These are phyloP conservation scores for Penicilliopsis zonata DNA, from an alignment of 495 filamentous ascomycete genomes.

Conservation along the genomic window DNA sequence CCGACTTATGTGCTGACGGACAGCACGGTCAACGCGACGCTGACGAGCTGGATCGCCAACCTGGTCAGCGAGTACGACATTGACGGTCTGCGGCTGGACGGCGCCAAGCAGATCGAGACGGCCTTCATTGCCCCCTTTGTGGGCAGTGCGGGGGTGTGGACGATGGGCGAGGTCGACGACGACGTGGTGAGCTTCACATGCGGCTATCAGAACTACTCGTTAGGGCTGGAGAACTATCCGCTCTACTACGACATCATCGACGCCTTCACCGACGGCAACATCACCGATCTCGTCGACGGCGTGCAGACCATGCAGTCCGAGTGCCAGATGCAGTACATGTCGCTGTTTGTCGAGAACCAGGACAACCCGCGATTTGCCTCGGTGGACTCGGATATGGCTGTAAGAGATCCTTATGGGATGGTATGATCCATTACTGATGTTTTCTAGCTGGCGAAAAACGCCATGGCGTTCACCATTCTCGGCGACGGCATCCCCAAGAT, in stretches of 20 bases:
- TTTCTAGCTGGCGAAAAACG: slow-evolving; percentile 42
- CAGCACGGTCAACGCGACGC: slow-evolving; percentile 33
- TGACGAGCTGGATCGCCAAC: slow-evolving; percentile 45
- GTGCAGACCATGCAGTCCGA: slow-evolving; percentile 26
- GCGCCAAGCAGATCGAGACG: slow-evolving; percentile 49
- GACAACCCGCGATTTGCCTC: slow-evolving; percentile 49
- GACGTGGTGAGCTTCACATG: slow-evolving; percentile 42
- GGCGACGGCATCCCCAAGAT: slow-evolving; percentile 47
- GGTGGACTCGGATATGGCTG: slow-evolving; percentile 35
- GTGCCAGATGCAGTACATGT: slow-evolving; percentile 45
- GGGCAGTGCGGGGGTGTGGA: slow-evolving; percentile 44
- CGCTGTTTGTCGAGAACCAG: slow-evolving; percentile 61
- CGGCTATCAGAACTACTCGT: slow-evolving; percentile 37
- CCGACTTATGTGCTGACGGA: slow-evolving; percentile 53
- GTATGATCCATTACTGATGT: background rate
- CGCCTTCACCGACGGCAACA: slow-evolving; percentile 42
- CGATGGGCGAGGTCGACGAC: slow-evolving; percentile 49
- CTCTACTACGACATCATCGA: slow-evolving; percentile 40
- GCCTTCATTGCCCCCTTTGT: slow-evolving; percentile 47
- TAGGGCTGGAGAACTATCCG: slow-evolving; percentile 48
- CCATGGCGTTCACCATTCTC: slow-evolving; percentile 56
- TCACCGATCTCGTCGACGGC: slow-evolving; percentile 39
- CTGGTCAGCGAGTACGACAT: slow-evolving; percentile 52
- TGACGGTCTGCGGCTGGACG: slow-evolving; percentile 60
- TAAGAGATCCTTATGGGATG: slow-evolving; percentile 6